phyloP scores from a whole-genome alignment of 805 yeast species.

The Ogataea kodamae region DNA sequence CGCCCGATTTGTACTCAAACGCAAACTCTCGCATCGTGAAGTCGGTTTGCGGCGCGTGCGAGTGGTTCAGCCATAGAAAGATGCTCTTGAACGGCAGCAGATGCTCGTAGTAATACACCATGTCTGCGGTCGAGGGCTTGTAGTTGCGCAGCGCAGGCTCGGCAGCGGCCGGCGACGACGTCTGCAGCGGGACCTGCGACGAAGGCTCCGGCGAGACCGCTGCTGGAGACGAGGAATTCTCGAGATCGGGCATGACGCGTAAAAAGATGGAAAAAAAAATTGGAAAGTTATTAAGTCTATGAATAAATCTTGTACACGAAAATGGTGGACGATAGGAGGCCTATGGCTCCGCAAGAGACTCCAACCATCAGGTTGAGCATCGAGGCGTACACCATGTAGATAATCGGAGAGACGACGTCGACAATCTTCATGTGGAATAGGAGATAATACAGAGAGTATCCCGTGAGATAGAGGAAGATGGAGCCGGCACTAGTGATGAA shows the following conservation, averaged over 20 bases:
- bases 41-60: constrained; percentile 68
- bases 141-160: constrained; percentile 11
- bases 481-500: constrained; percentile 66
- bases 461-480: constrained; percentile 66
- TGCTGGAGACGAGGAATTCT: constrained; percentile 10
- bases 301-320: constrained; percentile 61
- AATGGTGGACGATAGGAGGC: constrained; percentile 60
- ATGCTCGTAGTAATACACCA: constrained; percentile 66
- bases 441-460: constrained; percentile 67
- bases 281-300: too few relatives aligned
- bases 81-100: constrained; percentile 73
- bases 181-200: constrained; percentile 19
- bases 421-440: constrained; percentile 53
- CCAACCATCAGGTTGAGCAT: constrained; percentile 62
- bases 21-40: constrained; percentile 93
- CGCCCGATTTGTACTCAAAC: constrained; percentile 81
- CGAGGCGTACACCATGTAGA: constrained; percentile 70
- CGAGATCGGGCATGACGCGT: constrained; percentile 11
- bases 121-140: constrained; percentile 52
- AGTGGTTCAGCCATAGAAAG: constrained; percentile 89
- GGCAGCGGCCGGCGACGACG: constrained; percentile 12
- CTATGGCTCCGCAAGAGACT: constrained; percentile 71
- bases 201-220: constrained; percentile 21
- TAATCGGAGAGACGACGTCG: constrained; percentile 62
- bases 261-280: too few relatives aligned